These are phyloP conservation scores for Colletotrichum australisinense DNA, from an alignment of 2,329 filamentous ascomycete species.

Conservation along the genomic window DNA sequence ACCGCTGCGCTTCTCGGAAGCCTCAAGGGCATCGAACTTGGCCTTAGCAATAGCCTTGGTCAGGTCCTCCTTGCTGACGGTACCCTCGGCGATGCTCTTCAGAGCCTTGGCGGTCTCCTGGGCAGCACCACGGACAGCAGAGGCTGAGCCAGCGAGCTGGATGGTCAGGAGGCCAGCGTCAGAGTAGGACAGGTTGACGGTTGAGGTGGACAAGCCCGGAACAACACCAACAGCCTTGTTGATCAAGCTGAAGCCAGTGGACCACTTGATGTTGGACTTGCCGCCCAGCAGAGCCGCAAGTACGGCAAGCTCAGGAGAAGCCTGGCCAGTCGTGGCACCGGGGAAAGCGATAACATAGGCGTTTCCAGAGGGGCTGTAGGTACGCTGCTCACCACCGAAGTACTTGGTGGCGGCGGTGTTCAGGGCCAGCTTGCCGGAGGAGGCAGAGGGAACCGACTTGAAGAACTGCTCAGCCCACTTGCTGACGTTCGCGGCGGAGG, in stretches of 20 bases:
- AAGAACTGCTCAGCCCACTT: conserved; percentile 98
- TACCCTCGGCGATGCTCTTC: conserved; percentile 82
- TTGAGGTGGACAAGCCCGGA: conserved; percentile 75
- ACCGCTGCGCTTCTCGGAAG: conserved; percentile 80
- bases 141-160: conserved; percentile 80
- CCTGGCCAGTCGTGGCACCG: conserved; percentile 82
- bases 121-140: conserved; percentile 79
- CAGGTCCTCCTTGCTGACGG: conserved; percentile 85
- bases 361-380: conserved; percentile 81
- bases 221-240: conserved; percentile 79
- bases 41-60: conserved; percentile 92
- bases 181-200: conserved; percentile 87
- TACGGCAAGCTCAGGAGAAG: conserved; percentile 91
- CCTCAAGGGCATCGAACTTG: conserved; percentile 91
- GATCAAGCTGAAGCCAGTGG: conserved; percentile 89
- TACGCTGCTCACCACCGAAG: conserved; percentile 94
- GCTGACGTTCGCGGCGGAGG: conserved; percentile 77
- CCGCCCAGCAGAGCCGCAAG: conserved; percentile 91
- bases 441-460: conserved; percentile 70
- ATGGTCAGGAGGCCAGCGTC: conserved; percentile 92
- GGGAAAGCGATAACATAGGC: conserved; percentile 92
- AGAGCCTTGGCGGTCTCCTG: conserved; percentile 83
- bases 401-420: conserved; percentile 81
- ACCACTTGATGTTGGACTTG: conserved; percentile 94
- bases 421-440: conserved; percentile 63